Base-by-base conservation (phyloP, 2,329 filamentous ascomycete species). In the Exserohilum turcica region DNA sequence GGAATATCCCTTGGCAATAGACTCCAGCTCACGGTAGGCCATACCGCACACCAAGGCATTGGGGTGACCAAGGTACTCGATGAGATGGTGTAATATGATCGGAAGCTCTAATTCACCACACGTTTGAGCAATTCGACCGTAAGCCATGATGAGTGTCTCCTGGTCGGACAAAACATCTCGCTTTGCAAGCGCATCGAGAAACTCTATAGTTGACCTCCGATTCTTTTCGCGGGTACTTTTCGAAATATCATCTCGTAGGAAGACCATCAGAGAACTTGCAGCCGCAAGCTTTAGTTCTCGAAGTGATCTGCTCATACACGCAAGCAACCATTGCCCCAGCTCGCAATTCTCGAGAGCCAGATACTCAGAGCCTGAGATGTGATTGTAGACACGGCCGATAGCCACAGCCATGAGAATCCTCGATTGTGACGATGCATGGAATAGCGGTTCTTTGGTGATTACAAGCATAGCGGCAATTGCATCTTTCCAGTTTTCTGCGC, bases 201-300 rank as follows among this genome's bases (percentile, higher is more conserved):
- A 84, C 27, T 88, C 84, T 6, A 97, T 79, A 1, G 85, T 84
- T 51, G 85, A 84, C 43, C 87, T 82, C 50, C 90, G 84, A 64
- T 97, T 94, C 48, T 80, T 82, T 31, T 78, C 74, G 5, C 82
- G 75, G 3, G 86, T 70, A 31, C 80, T 76, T 35, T 73, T 66
- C 13, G 79, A 73, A 32, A 84, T 64, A 47, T 75, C 70, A 37
- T 78, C 73, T 46, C 80, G 78, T 31, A 92, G 75, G 70, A 94
- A 95, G 0, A 81, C 78, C 42, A 86, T 80, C 21, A 93, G 71
- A 0, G 87, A 85, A 54, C 84, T 82, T 31, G 88, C 89, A 52
- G 92, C 89, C 32, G 88, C 88, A 63, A 97, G 84, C 28, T 93
- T 86, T 24, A 97, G 78, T 71, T 97, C 94, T 67, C 93, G 84